Base-by-base conservation (phyloP, 306 rosid genomes). In the Medicago arabica region DNA sequence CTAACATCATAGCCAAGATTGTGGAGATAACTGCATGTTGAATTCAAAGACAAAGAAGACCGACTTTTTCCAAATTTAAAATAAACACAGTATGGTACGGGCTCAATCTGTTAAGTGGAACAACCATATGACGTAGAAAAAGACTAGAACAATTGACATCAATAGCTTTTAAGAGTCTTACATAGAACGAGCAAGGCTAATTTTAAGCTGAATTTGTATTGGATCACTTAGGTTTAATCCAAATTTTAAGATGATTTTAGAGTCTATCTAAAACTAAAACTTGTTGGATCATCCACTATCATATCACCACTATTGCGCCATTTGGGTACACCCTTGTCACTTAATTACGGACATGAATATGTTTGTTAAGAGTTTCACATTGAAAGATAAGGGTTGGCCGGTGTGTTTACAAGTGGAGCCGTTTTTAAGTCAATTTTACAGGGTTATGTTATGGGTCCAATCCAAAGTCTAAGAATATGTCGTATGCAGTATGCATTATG, bases 1-100 rank as follows among this genome's bases (percentile, higher is more conserved):
- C 77, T 40, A 75, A 28, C 81, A 49, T 79, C 60, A 67, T 57
- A 58, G 47, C 72, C 13, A 14, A 59, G 53, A 58, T 36, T n/a
- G 21, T 60, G 21, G 55, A 67, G 19, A 49, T 83, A 72, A 53
- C 47, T 39, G 47, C 77, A 75, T 71, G 73, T 49, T 66, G 17
- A 74, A 75, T 71, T 77, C 43, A 18, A 18, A 39, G 47, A 65
- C 57, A 31, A 75, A 40, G 76, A 80, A 23, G 21, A 51, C 23
- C 17, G 65, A 17, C 75, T 46, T 18, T 75, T 66, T 66, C 23
- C 78, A 36, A 57, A 23, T 70, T 65, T 40, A 9, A 66, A 58
- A 67, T 9, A 17, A 0, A 11, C 15, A 13, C 9, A 62, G 9
- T 5, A 60, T 54, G 39, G 67, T 21, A 31, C 14, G 18, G 19